These are phyloP conservation scores for Thalassiosira sp. DNA, from an alignment of 352 stramenopile species.

Conservation along the genomic window DNA sequence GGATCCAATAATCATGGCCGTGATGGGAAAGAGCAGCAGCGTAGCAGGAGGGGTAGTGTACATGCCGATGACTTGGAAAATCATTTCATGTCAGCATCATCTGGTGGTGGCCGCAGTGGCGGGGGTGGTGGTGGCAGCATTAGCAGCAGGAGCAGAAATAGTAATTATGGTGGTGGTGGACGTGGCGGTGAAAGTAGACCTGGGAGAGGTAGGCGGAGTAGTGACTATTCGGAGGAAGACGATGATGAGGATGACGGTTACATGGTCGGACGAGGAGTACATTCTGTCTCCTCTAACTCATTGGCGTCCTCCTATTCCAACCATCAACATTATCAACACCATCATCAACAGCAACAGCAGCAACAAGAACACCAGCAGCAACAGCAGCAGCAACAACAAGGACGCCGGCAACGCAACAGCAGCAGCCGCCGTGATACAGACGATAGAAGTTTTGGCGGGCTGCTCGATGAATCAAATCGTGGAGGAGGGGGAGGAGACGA, in stretches of 20 bases:
- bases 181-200: neutral
- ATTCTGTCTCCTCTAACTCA: slow-evolving; percentile 11
- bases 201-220: neutral
- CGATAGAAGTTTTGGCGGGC: slow-evolving; percentile 13
- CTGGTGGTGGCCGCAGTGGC: too few relatives aligned
- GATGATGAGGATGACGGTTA: slow-evolving; percentile 10
- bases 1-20: too few relatives aligned
- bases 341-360: too few relatives aligned
- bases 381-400: too few relatives aligned
- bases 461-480: slow-evolving; percentile 6
- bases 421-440: slow-evolving; percentile 6
- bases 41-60: too few relatives aligned
- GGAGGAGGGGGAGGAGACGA: slow-evolving; percentile 1
- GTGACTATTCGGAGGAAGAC: neutral
- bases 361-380: neutral
- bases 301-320: too few relatives aligned
- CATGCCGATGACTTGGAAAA: too few relatives aligned
- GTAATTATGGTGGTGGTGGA: neutral
- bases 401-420: neutral
- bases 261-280: slow-evolving; percentile 1
- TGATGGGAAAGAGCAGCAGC: too few relatives aligned
- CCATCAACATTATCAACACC: too few relatives aligned
- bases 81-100: too few relatives aligned
- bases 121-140: too few relatives aligned
- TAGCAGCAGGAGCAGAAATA: too few relatives aligned